Conservation (phyloP, 257 asterid species). For the Ilex aquifolium region DNA sequence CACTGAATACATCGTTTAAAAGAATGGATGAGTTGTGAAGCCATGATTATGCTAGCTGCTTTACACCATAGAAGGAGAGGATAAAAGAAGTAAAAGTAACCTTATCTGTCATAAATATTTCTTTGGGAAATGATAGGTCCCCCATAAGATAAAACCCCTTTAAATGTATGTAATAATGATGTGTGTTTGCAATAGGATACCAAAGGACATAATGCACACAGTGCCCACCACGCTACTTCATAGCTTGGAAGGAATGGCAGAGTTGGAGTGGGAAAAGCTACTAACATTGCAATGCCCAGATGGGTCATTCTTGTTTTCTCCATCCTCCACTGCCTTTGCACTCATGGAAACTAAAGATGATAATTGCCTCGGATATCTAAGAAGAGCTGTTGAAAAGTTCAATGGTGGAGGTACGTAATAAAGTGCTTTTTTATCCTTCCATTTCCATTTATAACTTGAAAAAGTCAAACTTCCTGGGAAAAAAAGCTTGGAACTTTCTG, state of each 20-base stretch:
- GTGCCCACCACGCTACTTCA: slow-evolving; percentile 87
- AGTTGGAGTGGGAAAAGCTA: slow-evolving; percentile 69
- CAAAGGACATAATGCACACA: slow-evolving; percentile 57
- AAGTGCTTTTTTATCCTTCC: neutral
- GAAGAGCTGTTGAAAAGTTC: slow-evolving; percentile 41
- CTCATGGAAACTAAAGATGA: slow-evolving; percentile 64
- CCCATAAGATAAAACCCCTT: neutral
- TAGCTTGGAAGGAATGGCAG: slow-evolving; percentile 81
- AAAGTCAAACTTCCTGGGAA: no score
- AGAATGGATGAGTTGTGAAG: no score
- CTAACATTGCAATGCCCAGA: slow-evolving; percentile 48
- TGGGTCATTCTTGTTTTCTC: slow-evolving; percentile 91
- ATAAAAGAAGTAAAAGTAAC: slow-evolving; percentile 2
- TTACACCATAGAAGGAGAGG: neutral
- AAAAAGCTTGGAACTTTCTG: no score
- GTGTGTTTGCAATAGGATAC: slow-evolving; percentile 51
- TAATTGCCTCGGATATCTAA: slow-evolving; percentile 57
- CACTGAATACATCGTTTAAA: no score
- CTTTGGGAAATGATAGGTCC: slow-evolving; percentile 1
- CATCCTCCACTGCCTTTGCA: slow-evolving; percentile 88
- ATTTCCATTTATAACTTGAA: neutral
- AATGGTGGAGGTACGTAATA: slow-evolving; percentile 68
- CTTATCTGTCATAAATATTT: slow-evolving; percentile 11
- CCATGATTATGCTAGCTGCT: slow-evolving; percentile 5
- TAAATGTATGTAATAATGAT: slow-evolving; percentile 15